Evolutionary conservation across 2,329 filamentous ascomycete genomes (phyloP).

Genomic region (Colletotrichum tanaceti): DNA sequence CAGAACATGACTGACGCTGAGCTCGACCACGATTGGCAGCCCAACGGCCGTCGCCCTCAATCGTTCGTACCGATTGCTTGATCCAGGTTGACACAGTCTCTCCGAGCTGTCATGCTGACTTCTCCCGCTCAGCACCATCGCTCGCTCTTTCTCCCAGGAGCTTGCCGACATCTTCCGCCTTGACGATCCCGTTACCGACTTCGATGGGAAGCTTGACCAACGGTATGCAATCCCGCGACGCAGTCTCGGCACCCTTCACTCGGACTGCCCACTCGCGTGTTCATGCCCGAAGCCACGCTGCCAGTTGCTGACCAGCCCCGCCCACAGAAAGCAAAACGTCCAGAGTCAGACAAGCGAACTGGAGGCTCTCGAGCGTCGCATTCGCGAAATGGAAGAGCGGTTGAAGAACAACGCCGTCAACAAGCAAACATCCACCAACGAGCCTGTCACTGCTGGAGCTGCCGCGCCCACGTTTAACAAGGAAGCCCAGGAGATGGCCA

Average conservation of each 20-base stretch:
- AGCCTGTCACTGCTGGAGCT: constrained; percentile 43
- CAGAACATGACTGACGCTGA: constrained; percentile 70
- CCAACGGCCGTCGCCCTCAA: constrained; percentile 80
- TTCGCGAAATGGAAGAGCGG: constrained; percentile 86
- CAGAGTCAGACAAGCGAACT: constrained; percentile 81
- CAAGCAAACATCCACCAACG: constrained; percentile 41
- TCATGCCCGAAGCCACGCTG: not conserved
- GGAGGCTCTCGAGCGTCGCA: constrained; percentile 83
- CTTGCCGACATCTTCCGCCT: constrained; percentile 91
- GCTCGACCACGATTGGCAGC: constrained; percentile 83
- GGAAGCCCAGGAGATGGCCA: constrained; percentile 51
- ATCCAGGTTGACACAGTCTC: constrained; percentile 65
- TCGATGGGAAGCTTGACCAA: constrained; percentile 80
- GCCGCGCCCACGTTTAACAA: constrained; percentile 44
- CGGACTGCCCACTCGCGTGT: not conserved
- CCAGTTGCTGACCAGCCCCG: constrained; percentile 8
- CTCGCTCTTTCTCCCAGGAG: constrained; percentile 85
- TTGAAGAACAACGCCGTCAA: constrained; percentile 59
- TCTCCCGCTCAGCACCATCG: constrained; percentile 75
- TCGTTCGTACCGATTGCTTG: constrained; percentile 77
- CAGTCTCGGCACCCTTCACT: not conserved
- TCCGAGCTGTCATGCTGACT: constrained; percentile 12
- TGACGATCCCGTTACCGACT: constrained; percentile 78
- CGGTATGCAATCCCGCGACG: constrained; percentile 70
- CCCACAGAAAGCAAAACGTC: constrained; percentile 81